phyloP scores from a whole-genome alignment of 2,329 filamentous ascomycete species.

The Exophiala oligosperma region DNA sequence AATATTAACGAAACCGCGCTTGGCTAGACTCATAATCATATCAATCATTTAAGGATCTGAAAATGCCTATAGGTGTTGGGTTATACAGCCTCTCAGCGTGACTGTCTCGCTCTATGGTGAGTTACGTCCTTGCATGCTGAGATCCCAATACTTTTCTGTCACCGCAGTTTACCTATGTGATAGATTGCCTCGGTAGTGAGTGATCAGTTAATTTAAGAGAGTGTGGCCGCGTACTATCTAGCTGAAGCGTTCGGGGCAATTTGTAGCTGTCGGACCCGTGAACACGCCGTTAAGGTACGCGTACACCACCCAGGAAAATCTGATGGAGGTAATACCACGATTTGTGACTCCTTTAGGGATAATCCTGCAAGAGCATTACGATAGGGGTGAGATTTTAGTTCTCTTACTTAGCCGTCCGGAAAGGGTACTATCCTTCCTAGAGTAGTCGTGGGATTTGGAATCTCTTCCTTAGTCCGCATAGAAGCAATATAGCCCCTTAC shows the following conservation, averaged over 20 bases:
- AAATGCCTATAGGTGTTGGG: background rate
- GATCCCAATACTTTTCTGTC: background rate
- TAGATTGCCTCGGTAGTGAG: background rate
- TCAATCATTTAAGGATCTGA: background rate
- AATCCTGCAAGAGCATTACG: background rate
- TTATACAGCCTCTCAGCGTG: background rate
- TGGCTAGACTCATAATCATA: too few species aligned
- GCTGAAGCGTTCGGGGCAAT: background rate
- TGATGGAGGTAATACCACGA: background rate
- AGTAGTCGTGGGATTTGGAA: background rate
- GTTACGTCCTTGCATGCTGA: background rate
- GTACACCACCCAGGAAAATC: background rate
- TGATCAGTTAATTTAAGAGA: background rate
- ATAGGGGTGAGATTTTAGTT: background rate
- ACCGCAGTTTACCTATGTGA: background rate
- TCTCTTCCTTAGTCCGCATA: background rate
- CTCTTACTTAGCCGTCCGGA: background rate
- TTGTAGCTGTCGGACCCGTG: background rate
- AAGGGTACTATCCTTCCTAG: background rate
- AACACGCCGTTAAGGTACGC: background rate
- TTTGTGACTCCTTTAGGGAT: background rate
- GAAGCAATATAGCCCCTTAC: background rate
- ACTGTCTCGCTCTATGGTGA: background rate
- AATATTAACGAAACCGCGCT: background rate
- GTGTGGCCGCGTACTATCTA: background rate